Base-by-base conservation (phyloP, 2,329 filamentous ascomycete species). In the Sordariomycetes sp. region DNA sequence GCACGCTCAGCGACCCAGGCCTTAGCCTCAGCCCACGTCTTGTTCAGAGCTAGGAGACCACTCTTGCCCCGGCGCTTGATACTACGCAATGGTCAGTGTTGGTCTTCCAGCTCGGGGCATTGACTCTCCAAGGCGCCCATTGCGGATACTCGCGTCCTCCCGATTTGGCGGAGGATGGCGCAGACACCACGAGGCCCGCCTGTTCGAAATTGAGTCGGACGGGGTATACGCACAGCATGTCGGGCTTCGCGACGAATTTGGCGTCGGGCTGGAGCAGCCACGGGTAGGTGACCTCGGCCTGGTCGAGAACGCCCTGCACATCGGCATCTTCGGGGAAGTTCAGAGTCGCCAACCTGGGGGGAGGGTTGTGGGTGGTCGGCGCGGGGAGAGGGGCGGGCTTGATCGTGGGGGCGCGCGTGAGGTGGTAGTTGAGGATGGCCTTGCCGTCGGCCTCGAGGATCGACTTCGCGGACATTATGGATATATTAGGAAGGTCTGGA, bases 371-470 rank as follows among this genome's bases (percentile, higher is more conserved):
- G 74, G 85, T 94, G 64, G 88, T 76, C 64, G 89, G 81, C 65
- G 82, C 73, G 67, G 92, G 90, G 59, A 97, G 90, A 77, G 94
- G 91, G 71, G 91, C 93, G 66, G 93, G 89, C 88, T 97, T 97
- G 85, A 99, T 96, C 75, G 96, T 88, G 65, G 91, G 87, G 67
- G 94, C 90, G 73, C 94, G 89, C 69, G 94, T 97, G 78, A 99
- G 91, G 83, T 97, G 94, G 85, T 97, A 99, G 89, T 97, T 97
- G 85, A 99, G 85, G 81, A 99, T 97, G 84, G 94, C 94, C 89
- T 99, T 99, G 85, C 94, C 94, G 81, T 99, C 94, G 82, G 93
- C 93, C 83, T 99, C 94, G 82, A 89, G 79, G 73, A 99, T 97
- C 66, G 93, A 89, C 81, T 99, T 99, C 76, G 94, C 74, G 66